phyloP scores from a whole-genome alignment of 1,139 yeast genomes.

The Taphrina wiesneri region DNA sequence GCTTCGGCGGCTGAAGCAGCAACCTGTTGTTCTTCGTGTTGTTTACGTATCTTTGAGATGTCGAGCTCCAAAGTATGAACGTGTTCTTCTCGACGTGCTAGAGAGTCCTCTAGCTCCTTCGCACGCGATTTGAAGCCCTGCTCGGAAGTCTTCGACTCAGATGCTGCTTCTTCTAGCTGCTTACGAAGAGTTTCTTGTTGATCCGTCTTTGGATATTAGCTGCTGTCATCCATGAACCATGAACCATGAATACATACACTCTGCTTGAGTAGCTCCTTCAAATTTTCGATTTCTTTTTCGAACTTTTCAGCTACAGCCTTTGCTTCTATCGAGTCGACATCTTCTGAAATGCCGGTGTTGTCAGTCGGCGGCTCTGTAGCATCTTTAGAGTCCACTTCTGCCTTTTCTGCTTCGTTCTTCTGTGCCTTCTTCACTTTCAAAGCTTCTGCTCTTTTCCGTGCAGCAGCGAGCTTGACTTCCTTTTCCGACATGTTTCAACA shows the following conservation, averaged over 20 bases:
- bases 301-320: neutral
- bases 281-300: conserved; percentile 5
- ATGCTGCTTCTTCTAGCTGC: neutral
- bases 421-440: conserved; percentile 23
- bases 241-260: neutral
- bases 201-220: neutral
- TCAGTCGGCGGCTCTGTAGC: neutral
- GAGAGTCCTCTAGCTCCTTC: conserved; percentile 2
- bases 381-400: neutral
- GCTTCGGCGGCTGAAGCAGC: neutral
- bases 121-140: neutral
- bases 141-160: neutral
- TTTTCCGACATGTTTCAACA: conserved; percentile 28
- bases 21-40: neutral
- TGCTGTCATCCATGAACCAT: too few relatives aligned
- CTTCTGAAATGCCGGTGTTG: neutral
- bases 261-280: neutral
- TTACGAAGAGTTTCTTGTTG: conserved; percentile 9
- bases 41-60: conserved; percentile 3
- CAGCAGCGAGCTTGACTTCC: conserved; percentile 33
- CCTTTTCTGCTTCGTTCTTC: conserved; percentile 1
- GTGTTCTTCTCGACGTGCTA: conserved; percentile 12
- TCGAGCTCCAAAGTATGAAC: conserved; percentile 13
- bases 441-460: conserved; percentile 24
- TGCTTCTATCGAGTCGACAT: neutral